phyloP scores from a whole-genome alignment of 2,329 filamentous ascomycete genomes.

The Gnomoniopsis smithogilvyi region DNA sequence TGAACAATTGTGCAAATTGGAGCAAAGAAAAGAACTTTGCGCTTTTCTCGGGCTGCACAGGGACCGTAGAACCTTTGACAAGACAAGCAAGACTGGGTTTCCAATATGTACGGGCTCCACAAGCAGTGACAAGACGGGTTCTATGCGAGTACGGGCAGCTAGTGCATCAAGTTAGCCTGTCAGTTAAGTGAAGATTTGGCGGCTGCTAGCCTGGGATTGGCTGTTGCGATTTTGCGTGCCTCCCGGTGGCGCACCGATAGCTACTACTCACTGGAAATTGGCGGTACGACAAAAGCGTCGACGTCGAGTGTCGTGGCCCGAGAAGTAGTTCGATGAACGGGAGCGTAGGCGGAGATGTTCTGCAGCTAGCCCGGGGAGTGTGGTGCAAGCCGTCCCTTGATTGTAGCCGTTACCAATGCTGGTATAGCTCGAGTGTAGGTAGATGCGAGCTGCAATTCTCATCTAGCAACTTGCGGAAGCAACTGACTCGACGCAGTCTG shows the following conservation, averaged over 20 bases:
- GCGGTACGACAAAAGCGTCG: neutral
- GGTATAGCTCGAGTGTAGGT: slow-evolving; percentile 6
- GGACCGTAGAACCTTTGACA: neutral
- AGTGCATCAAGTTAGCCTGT: slow-evolving; percentile 3
- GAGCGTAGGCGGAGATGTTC: slow-evolving; percentile 1
- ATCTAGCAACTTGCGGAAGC: slow-evolving; percentile 12
- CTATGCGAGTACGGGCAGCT: neutral
- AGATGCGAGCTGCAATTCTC: slow-evolving; percentile 8
- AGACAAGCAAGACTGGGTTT: neutral
- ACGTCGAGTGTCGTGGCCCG: neutral
- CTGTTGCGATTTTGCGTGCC: neutral
- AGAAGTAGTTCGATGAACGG: neutral
- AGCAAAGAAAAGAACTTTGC: neutral
- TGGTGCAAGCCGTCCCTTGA: slow-evolving; percentile 4
- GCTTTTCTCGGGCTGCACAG: slow-evolving; percentile 4
- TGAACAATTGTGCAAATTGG: slow-evolving; percentile 8
- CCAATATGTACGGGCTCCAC: neutral
- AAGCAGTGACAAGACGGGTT: neutral
- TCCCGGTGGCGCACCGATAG: neutral
- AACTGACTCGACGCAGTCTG: neutral
- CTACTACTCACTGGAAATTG: slow-evolving; percentile 4
- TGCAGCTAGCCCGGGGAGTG: slow-evolving; percentile 8
- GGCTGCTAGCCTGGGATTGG: neutral
- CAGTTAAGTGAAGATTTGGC: neutral
- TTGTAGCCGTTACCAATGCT: slow-evolving; percentile 10